Evolutionary conservation across 495 filamentous ascomycete genomes (phyloP).

Genomic region (Massariosphaeria phaeospora): DNA sequence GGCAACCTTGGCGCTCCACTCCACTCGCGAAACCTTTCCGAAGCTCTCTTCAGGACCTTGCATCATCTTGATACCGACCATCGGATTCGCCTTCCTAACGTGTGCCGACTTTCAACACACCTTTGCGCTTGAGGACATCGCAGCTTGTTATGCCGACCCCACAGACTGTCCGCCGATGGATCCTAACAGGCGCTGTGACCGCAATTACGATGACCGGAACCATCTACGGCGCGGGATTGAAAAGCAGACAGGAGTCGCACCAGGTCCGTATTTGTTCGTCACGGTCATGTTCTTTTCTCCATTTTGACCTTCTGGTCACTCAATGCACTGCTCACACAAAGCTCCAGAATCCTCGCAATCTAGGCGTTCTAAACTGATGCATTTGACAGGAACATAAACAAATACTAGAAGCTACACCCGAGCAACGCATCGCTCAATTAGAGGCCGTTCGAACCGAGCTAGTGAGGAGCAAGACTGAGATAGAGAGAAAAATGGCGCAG

Average conservation of each 20-base stretch:
- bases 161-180: slow-evolving; percentile 36
- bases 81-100: no score
- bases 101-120: no score
- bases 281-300: not conserved
- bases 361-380: not conserved
- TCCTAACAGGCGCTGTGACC: slow-evolving; percentile 49
- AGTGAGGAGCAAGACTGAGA: slow-evolving; percentile 46
- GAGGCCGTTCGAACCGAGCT: slow-evolving; percentile 47
- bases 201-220: slow-evolving; percentile 49
- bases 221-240: slow-evolving; percentile 56
- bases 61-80: no score
- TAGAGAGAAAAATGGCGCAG: slow-evolving; percentile 56
- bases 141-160: slow-evolving; percentile 2
- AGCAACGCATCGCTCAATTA: slow-evolving; percentile 51
- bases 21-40: no score
- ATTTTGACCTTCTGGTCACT: not conserved
- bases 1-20: slow-evolving; percentile 2
- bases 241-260: slow-evolving; percentile 46
- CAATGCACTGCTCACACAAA: not conserved
- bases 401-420: slow-evolving; percentile 45
- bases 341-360: not conserved
- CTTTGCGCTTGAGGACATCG: not conserved
- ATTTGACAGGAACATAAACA: slow-evolving; percentile 20
- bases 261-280: slow-evolving; percentile 23
- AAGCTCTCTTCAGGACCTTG: no score